These are phyloP conservation scores for Beauveria sp. DNA, from an alignment of 2,329 filamentous ascomycete genomes.

Conservation along the genomic window DNA sequence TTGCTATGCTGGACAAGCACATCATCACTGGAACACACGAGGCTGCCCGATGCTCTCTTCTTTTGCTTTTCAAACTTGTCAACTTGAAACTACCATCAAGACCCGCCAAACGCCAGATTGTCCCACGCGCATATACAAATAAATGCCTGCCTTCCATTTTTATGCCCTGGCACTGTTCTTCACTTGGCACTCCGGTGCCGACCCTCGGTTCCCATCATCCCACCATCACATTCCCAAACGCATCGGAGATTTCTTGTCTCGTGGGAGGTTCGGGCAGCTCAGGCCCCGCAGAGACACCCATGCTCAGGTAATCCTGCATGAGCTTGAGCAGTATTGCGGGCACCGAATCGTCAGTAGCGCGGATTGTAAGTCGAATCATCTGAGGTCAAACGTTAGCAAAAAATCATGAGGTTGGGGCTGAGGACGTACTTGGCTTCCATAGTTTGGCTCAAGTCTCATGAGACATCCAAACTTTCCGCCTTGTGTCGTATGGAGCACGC, in stretches of 20 bases:
- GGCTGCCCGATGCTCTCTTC: neutral
- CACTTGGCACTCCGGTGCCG: neutral
- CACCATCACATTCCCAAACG: constrained; percentile 51
- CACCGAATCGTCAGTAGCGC: constrained; percentile 87
- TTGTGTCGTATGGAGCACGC: constrained; percentile 73
- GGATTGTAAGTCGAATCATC: constrained; percentile 94
- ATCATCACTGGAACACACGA: too few species aligned
- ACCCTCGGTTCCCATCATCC: constrained; percentile 12
- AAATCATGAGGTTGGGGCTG: neutral
- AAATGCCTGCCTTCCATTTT: neutral
- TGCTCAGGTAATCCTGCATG: constrained; percentile 76
- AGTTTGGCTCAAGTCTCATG: constrained; percentile 90
- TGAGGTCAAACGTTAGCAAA: constrained; percentile 31
- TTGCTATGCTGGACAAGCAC: too few species aligned
- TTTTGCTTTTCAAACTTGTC: neutral
- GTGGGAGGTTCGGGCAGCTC: constrained; percentile 35
- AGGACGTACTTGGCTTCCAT: constrained; percentile 69
- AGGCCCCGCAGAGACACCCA: constrained; percentile 36
- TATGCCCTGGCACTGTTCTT: neutral
- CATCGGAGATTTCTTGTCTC: constrained; percentile 44
- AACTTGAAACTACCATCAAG: neutral
- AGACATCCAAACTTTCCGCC: constrained; percentile 92
- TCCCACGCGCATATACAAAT: constrained; percentile 3
- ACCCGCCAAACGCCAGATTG: constrained; percentile 4
- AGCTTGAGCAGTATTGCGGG: constrained; percentile 71